Conservation (phyloP, 2,329 filamentous ascomycete species). For the Trichoderma harzianum region DNA sequence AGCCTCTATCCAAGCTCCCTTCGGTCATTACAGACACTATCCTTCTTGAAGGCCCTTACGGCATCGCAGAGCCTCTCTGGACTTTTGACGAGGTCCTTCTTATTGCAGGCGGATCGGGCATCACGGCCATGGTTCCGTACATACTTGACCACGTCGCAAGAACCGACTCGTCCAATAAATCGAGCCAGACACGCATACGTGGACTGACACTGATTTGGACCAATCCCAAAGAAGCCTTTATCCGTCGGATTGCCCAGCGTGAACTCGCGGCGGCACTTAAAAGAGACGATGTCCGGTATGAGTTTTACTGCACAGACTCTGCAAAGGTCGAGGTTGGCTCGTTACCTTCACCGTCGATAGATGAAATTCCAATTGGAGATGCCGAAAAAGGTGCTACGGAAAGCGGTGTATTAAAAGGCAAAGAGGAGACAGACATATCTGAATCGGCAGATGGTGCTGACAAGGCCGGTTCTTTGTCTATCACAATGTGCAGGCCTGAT, state of each 20-base stretch:
- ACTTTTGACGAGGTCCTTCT: background rate
- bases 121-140: conserved; percentile 6
- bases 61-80: background rate
- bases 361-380: background rate
- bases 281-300: background rate
- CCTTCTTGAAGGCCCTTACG: conserved; percentile 6
- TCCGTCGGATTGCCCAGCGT: background rate
- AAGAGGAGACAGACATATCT: background rate
- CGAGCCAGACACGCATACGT: background rate
- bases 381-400: background rate
- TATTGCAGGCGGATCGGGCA: conserved; percentile 3
- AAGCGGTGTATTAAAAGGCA: background rate
- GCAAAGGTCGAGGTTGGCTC: background rate
- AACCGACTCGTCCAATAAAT: background rate
- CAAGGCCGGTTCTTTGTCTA: background rate
- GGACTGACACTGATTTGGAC: background rate
- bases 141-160: background rate
- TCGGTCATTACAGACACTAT: background rate
- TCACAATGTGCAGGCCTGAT: background rate
- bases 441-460: background rate
- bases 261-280: background rate
- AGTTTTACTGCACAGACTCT: background rate
- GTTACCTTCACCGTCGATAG: background rate
- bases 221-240: background rate
- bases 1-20: background rate